Percentiles rank a stretch among this genome's conserved stretches.
These are phyloP conservation scores for Lentinus tigrinus DNA, from an alignment of 768 basidiomycete genomes.

Conservation along the genomic window DNA sequence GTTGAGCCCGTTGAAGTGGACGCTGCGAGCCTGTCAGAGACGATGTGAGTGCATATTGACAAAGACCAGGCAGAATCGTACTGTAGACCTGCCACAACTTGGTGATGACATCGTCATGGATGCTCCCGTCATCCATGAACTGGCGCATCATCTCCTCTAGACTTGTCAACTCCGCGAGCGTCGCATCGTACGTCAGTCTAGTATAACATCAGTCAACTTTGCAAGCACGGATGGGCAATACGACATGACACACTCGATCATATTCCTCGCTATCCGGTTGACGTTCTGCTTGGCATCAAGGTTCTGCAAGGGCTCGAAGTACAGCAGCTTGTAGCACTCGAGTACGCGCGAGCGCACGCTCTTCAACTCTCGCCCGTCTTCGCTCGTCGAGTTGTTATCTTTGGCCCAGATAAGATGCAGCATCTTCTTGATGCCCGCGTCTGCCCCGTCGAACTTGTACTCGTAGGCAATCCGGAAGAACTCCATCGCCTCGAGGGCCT, in stretches of 20 bases:
- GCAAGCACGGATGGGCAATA: background rate
- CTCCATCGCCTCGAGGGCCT: slow-evolving; percentile 83
- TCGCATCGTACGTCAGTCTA: slow-evolving; percentile 89
- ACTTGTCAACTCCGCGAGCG: slow-evolving; percentile 92
- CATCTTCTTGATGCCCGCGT: slow-evolving; percentile 91
- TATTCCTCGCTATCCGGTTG: slow-evolving; percentile 91
- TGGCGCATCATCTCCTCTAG: slow-evolving; percentile 95
- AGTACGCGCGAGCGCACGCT: slow-evolving; percentile 84
- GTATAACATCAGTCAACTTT: background rate
- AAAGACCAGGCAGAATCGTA: slow-evolving; percentile 38
- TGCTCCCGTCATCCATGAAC: slow-evolving; percentile 87
- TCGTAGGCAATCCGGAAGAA: slow-evolving; percentile 84
- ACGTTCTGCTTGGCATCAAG: slow-evolving; percentile 82
- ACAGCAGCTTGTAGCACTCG: slow-evolving; percentile 84
- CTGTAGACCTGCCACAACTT: slow-evolving; percentile 98
- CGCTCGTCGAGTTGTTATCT: slow-evolving; percentile 79
- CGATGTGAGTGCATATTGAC: background rate
- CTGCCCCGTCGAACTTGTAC: slow-evolving; percentile 77
- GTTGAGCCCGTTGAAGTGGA: slow-evolving; percentile 75
- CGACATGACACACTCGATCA: slow-evolving; percentile 76
- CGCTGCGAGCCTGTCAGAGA: slow-evolving; percentile 60
- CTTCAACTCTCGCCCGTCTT: slow-evolving; percentile 77
- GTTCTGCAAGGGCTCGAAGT: slow-evolving; percentile 81
- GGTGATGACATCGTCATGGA: slow-evolving; percentile 80
- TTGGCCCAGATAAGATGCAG: slow-evolving; percentile 96